Evolutionary conservation across 768 basidiomycete species (phyloP).

Genomic region (Pulveroboletus sp.): DNA sequence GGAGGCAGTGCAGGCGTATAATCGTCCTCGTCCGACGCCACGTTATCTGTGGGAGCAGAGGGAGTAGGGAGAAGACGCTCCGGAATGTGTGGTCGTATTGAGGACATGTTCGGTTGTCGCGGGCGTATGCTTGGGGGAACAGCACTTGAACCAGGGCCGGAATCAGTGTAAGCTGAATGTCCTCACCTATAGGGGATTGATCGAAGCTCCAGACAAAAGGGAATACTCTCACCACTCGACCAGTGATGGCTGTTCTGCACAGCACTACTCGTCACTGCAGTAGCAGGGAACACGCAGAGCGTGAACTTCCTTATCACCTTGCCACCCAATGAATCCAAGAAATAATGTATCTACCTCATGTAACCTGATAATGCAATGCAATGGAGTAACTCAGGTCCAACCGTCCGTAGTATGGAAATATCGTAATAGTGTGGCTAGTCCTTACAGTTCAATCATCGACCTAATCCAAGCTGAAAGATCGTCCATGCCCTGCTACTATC

Average conservation of each 20-base stretch:
- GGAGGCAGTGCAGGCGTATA: conserved; percentile 74
- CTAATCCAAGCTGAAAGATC: conserved; percentile 6
- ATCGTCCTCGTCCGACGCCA: conserved; percentile 52
- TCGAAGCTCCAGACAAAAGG: background rate
- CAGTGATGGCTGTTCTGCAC: too few species aligned
- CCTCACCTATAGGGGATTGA: background rate
- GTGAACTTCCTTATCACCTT: background rate
- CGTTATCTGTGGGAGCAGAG: conserved; percentile 17
- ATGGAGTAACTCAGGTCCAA: conserved; percentile 19
- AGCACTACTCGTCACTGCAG: too few species aligned
- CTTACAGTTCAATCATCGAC: conserved; percentile 7
- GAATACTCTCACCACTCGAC: too few species aligned
- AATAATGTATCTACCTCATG: conserved; percentile 7
- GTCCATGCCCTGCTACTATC: background rate
- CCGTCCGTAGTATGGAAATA: conserved; percentile 14
- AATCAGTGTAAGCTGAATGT: background rate
- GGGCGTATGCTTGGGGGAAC: background rate
- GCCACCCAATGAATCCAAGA: too few species aligned
- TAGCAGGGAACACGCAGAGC: too few species aligned
- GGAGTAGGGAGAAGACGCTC: conserved; percentile 36
- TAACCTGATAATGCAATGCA: conserved; percentile 3
- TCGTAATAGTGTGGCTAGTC: conserved; percentile 11
- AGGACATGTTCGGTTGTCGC: conserved; percentile 35
- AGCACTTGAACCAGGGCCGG: background rate
- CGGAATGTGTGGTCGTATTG: conserved; percentile 57